Evolutionary conservation across 129 eudicot genomes (phyloP).

Genomic region (Silybum marianum): DNA sequence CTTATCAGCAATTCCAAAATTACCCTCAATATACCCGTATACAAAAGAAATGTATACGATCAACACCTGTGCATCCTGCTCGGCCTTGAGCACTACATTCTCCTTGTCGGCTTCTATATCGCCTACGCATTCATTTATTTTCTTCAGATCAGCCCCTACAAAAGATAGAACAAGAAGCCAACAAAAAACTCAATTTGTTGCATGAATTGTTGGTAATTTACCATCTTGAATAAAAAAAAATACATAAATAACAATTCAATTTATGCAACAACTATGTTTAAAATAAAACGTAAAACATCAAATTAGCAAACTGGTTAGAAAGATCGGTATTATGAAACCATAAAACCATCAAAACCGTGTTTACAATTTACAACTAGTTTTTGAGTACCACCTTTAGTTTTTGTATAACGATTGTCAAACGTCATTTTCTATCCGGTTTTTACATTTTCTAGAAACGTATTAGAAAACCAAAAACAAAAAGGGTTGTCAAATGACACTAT

Average conservation of each 20-base stretch:
- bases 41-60: not conserved
- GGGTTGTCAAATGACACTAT: too few species aligned
- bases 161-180: constrained; percentile 8
- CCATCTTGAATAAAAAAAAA: not conserved
- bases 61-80: constrained; percentile 87
- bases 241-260: not conserved
- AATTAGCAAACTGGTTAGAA: not conserved
- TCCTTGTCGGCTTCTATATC: constrained; percentile 71
- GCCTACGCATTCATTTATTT: constrained; percentile 75
- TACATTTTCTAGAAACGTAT: too few species aligned
- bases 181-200: constrained; percentile 7
- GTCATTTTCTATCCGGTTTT: too few species aligned
- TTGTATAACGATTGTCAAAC: too few species aligned
- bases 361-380: too few species aligned
- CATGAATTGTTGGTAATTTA: not conserved
- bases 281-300: not conserved
- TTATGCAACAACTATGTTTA: not conserved
- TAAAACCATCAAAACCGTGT: too few species aligned
- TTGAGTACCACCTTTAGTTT: too few species aligned
- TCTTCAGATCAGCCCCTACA: constrained; percentile 68
- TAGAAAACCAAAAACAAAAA: too few species aligned
- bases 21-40: not conserved
- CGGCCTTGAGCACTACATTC: constrained; percentile 67
- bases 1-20: not conserved
- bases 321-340: too few species aligned